phyloP scores from a whole-genome alignment of 345 rosid species.

The Euclidium syriacum region DNA sequence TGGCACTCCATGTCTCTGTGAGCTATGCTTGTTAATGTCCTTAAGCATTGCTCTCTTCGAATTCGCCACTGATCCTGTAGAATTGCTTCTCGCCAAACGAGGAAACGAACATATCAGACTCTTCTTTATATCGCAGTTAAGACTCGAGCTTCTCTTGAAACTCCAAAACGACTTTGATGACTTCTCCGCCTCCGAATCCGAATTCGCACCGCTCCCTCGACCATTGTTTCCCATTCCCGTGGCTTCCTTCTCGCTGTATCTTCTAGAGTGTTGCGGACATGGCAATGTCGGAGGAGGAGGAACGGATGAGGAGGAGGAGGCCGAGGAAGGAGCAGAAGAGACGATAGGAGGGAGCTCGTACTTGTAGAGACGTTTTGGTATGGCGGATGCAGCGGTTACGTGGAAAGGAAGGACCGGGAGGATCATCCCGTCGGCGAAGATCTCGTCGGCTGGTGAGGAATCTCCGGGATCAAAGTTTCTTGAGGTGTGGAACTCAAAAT shows the following conservation, averaged over 20 bases:
- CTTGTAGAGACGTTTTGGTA: constrained; percentile 23
- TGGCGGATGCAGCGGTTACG: constrained; percentile 2
- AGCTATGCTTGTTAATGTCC: constrained; percentile 38
- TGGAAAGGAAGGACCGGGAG: constrained; percentile 46
- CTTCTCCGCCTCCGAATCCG: constrained; percentile 32
- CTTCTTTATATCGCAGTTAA: constrained; percentile 51
- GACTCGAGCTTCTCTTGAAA: constrained; percentile 70
- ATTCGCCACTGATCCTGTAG: constrained; percentile 52
- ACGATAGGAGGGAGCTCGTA: constrained; percentile 28
- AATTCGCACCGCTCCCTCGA: neutral
- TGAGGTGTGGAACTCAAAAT: constrained; percentile 63
- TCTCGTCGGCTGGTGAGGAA: constrained; percentile 69
- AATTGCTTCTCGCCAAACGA: constrained; percentile 58
- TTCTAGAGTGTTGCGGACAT: constrained; percentile 17
- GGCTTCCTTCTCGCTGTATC: constrained; percentile 15
- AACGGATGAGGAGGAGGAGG: constrained; percentile 1
- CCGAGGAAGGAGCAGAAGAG: constrained; percentile 36
- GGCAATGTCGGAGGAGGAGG: constrained; percentile 38
- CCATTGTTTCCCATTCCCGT: neutral
- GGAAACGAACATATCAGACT: constrained; percentile 53
- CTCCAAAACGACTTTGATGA: constrained; percentile 71
- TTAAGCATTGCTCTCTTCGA: constrained; percentile 32
- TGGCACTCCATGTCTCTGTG: constrained; percentile 31
- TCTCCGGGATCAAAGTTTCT: constrained; percentile 33
- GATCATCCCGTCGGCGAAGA: constrained; percentile 73